These are phyloP conservation scores for Noccaea caerulescens DNA, from an alignment of 345 rosid genomes.

Conservation along the genomic window DNA sequence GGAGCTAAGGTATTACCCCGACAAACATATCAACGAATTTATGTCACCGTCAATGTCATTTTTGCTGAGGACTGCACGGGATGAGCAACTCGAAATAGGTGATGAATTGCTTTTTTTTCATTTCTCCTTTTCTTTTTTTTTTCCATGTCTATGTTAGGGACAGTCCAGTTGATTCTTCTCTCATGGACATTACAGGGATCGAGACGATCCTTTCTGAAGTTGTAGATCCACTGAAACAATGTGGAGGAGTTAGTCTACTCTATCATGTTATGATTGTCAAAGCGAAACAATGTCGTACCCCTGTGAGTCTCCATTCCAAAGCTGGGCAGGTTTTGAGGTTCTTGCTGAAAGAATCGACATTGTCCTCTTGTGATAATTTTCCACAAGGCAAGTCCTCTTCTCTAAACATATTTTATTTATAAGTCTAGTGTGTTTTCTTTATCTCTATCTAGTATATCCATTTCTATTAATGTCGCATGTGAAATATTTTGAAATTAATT, in stretches of 20 bases:
- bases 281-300: conserved; percentile 42
- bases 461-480: too few species aligned
- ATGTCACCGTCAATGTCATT: conserved; percentile 67
- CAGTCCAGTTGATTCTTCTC: conserved; percentile 23
- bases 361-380: conserved; percentile 20
- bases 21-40: conserved; percentile 55
- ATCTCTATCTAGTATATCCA: too few species aligned
- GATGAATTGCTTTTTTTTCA: conserved; percentile 19
- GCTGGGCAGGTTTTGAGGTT: conserved; percentile 56
- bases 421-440: too few species aligned
- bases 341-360: conserved; percentile 53
- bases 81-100: conserved; percentile 63
- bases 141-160: conserved; percentile 5
- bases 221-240: conserved; percentile 45
- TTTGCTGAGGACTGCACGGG: conserved; percentile 72
- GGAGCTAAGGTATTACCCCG: conserved; percentile 68
- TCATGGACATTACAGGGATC: conserved; percentile 53
- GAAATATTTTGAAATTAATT: too few species aligned
- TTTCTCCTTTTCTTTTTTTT: neutral
- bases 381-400: conserved; percentile 54
- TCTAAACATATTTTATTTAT: neutral
- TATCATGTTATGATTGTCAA: conserved; percentile 52
- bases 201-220: conserved; percentile 64
- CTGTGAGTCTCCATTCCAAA: conserved; percentile 65
- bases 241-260: conserved; percentile 63